Evolutionary conservation across 2,329 filamentous ascomycete genomes (phyloP).

Genomic region (Didymellaceae sp.): DNA sequence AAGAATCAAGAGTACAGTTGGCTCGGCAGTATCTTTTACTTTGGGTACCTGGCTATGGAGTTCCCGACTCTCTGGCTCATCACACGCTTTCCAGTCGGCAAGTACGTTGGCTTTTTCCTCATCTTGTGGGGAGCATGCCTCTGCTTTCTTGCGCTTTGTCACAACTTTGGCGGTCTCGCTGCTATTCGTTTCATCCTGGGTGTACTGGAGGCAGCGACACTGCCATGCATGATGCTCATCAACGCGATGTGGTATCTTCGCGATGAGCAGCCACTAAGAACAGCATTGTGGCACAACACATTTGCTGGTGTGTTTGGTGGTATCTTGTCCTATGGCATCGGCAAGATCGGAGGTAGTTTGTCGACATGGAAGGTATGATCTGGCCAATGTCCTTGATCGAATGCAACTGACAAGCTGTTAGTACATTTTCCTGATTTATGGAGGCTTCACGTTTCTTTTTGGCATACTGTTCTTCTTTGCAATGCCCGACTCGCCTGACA

Average conservation of each 20-base stretch:
- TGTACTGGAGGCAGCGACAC: background rate
- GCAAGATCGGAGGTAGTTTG: background rate
- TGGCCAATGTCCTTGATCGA: background rate
- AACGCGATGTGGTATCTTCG: conserved; percentile 2
- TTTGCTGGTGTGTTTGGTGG: conserved; percentile 7
- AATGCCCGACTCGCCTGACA: background rate
- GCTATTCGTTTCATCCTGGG: background rate
- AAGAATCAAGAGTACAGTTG: conserved; percentile 2
- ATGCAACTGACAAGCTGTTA: background rate
- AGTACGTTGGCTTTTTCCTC: background rate
- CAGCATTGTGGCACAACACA: conserved; percentile 2
- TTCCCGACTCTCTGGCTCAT: conserved; percentile 1
- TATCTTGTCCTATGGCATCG: conserved; percentile 1
- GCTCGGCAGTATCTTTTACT: conserved; percentile 6
- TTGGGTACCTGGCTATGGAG: conserved; percentile 1
- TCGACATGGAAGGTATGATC: background rate
- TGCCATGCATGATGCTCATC: conserved; percentile 1
- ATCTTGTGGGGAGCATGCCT: conserved; percentile 4
- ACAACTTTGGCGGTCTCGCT: conserved; percentile 1
- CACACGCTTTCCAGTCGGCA: conserved; percentile 5
- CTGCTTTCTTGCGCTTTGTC: background rate
- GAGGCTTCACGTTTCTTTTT: background rate
- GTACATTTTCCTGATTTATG: conserved; percentile 5
- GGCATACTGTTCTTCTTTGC: conserved; percentile 2
- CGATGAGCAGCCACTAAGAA: conserved; percentile 2